Percentiles rank a stretch among this genome's conserved stretches.
phyloP scores from a whole-genome alignment of 208 protist species.

The Balamuthia mandrillaris region DNA sequence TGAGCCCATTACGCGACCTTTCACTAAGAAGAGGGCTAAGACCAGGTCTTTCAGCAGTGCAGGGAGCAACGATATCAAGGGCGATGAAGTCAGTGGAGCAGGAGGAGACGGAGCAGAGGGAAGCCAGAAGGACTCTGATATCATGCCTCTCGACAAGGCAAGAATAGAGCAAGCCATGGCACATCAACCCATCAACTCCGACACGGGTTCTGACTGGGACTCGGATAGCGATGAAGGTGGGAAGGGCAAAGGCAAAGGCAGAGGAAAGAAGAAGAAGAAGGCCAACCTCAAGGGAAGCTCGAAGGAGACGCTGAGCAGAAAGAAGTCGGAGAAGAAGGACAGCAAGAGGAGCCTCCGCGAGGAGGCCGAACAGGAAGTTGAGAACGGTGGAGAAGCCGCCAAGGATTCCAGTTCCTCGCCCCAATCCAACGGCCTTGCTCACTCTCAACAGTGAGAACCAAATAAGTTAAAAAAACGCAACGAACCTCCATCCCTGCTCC shows the following conservation, averaged over 20 bases:
- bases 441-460: too few species aligned
- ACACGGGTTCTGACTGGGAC: background rate
- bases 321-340: too few species aligned
- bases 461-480: too few species aligned
- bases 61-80: background rate
- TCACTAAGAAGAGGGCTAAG: background rate
- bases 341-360: too few species aligned
- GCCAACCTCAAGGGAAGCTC: background rate
- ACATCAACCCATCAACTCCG: background rate
- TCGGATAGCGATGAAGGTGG: background rate
- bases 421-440: too few species aligned
- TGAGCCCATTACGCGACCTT: slow-evolving; percentile 2
- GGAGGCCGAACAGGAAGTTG: too few species aligned
- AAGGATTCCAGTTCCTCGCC: too few species aligned
- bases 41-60: background rate
- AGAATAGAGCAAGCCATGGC: background rate
- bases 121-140: too few species aligned
- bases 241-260: background rate
- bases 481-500: too few species aligned
- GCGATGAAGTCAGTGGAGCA: background rate
- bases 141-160: background rate
- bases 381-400: too few species aligned
- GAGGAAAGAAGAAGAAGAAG: background rate
- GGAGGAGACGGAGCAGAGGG: too few species aligned
- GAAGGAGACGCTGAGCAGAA: too few species aligned